phyloP scores from a whole-genome alignment of 805 yeast genomes.

The Zygosaccharomyces pseudorouxii region DNA sequence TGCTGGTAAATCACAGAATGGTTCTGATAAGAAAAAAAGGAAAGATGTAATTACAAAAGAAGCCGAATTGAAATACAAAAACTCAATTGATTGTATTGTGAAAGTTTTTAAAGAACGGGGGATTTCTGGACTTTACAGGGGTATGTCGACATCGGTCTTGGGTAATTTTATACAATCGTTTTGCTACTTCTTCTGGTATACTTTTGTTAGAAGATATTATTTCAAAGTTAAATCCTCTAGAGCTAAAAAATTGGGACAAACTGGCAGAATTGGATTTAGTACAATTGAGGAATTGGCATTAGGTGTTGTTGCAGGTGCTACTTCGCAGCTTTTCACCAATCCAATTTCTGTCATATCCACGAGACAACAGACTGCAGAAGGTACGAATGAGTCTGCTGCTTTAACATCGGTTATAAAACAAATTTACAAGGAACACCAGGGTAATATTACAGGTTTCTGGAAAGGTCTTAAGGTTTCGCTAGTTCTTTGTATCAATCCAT shows the following conservation, averaged over 20 bases:
- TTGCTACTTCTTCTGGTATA: constrained; percentile 85
- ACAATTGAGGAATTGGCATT: constrained; percentile 65
- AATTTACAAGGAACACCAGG: constrained; percentile 48
- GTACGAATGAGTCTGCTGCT: constrained; percentile 28
- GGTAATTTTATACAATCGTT: constrained; percentile 77
- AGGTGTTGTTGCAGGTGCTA: constrained; percentile 78
- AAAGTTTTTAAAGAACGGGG: constrained; percentile 59
- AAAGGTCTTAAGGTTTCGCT: constrained; percentile 76
- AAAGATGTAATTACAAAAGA: constrained; percentile 16
- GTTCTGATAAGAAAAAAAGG: background rate
- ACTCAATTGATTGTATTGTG: constrained; percentile 56
- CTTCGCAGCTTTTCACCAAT: constrained; percentile 73
- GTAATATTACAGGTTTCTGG: constrained; percentile 74
- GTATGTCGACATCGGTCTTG: constrained; percentile 58
- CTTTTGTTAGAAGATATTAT: constrained; percentile 58
- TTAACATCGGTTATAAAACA: constrained; percentile 35
- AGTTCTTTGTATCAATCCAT: constrained; percentile 75
- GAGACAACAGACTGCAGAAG: constrained; percentile 53
- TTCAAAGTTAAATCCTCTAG: constrained; percentile 35
- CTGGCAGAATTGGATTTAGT: constrained; percentile 13
- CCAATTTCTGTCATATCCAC: constrained; percentile 77
- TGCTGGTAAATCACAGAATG: constrained; percentile 4
- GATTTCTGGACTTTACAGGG: constrained; percentile 64
- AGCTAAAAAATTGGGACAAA: background rate
- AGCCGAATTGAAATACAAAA: constrained; percentile 41